Evolutionary conservation across 1,139 yeast genomes (phyloP), one percentile per base, ranked within the genome.

Genomic region (Protomyces arabidopsidicola): DNA sequence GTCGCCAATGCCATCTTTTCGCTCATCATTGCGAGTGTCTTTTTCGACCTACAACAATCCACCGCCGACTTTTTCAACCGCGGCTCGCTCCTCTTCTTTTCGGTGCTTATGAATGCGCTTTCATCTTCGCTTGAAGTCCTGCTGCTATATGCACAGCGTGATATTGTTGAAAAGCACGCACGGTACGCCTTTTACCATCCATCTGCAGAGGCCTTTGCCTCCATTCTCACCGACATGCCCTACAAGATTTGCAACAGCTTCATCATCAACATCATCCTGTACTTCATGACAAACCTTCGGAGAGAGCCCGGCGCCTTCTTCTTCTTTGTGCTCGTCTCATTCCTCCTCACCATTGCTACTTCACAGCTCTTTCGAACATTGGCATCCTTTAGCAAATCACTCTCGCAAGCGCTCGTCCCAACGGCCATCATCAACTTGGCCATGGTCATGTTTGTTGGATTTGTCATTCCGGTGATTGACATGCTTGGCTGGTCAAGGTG

Each of bases 351-450:
- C 79, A 84, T 39, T 82, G 84, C 54, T 80, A 81, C 87, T 90
- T 85, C 90, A 2, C 88, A 85, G 74, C 70, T 87, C 68, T 88
- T 87, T 79, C 79, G 93, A 72, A 77, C 87, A 31, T 77, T 87
- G 70, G 95, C 91, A 72, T 82, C 93, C 9, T 75, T 80, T 45
- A 79, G 87, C 14, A 79, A 79, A 48, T 78, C 87, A 0, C 74
- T 87, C 53, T 78, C 87, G 2, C 84, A 84, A 69, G 88, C 93
- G 8, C 83, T 87, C 86, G 83, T 88, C 35, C 90, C 90, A 0
- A 88, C 93, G 1, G 80, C 89, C 20, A 74, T 86, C 60, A 69
- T 86, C 60, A 76, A 88, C 69, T 75, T 86, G 67, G 84, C 83
- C 3, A 73, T 87, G 74, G 79, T 84, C 24, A 80, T 86, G 73